Evolutionary conservation across 2,329 filamentous ascomycete genomes (phyloP).

Genomic region (Drechmeria coniospora): DNA sequence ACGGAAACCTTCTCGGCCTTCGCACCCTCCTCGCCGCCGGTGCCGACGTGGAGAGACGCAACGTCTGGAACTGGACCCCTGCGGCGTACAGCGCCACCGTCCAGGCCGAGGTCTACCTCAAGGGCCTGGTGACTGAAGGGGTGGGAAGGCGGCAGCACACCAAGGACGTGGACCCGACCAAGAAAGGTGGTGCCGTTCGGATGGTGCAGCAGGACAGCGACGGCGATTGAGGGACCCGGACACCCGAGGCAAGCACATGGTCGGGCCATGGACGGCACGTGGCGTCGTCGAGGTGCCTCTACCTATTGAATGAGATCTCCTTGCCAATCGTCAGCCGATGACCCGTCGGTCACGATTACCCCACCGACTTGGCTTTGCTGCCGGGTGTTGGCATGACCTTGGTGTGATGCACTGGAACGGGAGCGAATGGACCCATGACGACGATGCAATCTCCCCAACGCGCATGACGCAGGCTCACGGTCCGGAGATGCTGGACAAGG

Average conservation of each 20-base stretch:
- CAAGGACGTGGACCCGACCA: constrained; percentile 26
- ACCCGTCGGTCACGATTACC: no score
- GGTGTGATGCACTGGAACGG: no score
- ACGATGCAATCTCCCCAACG: no score
- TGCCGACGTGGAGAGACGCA: constrained; percentile 56
- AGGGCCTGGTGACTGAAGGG: constrained; percentile 56
- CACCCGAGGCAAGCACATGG: not conserved
- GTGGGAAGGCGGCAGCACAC: constrained; percentile 35
- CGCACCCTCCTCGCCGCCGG: constrained; percentile 65
- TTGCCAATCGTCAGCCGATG: no score
- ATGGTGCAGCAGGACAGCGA: constrained; percentile 26
- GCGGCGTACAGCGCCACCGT: constrained; percentile 71
- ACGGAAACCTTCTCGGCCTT: constrained; percentile 63
- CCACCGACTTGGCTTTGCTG: no score
- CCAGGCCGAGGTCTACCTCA: constrained; percentile 73
- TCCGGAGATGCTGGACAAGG: no score
- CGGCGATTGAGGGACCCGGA: constrained; percentile 8
- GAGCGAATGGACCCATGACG: no score
- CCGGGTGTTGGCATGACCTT: no score
- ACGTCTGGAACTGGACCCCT: constrained; percentile 68
- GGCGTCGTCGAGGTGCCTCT: no score
- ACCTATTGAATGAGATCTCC: no score
- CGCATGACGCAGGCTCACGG: no score
- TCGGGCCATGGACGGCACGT: no score
- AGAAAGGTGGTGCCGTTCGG: constrained; percentile 26